Percentiles rank a stretch among this genome's conserved stretches.
phyloP scores from a whole-genome alignment of 2,329 filamentous ascomycete genomes.

The Cladobotryum mycophilum region DNA sequence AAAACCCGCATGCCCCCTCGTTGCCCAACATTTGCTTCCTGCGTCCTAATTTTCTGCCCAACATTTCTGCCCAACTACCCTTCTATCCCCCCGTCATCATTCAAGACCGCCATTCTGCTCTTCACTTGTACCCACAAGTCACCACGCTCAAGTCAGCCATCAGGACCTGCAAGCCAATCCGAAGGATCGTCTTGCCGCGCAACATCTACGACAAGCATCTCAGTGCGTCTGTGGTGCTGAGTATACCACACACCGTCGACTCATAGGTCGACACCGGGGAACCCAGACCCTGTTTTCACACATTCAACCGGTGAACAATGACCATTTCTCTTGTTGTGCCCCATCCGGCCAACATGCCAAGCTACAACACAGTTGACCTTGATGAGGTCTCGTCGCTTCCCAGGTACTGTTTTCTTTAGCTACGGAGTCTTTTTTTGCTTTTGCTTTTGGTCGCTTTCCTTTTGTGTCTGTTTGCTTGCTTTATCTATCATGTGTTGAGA shows the following conservation, averaged over 20 bases:
- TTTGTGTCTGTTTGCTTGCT: slow-evolving; percentile 24
- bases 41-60: slow-evolving; percentile 31
- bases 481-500: slow-evolving; percentile 18
- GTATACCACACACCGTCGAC: slow-evolving; percentile 11
- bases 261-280: slow-evolving; percentile 23
- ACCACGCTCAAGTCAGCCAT: slow-evolving; percentile 11
- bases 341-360: slow-evolving; percentile 46
- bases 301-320: slow-evolving; percentile 38
- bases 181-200: slow-evolving; percentile 18
- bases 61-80: slow-evolving; percentile 34
- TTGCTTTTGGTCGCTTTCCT: slow-evolving; percentile 19
- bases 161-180: slow-evolving; percentile 12
- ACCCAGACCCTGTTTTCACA: slow-evolving; percentile 22
- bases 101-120: slow-evolving; percentile 16
- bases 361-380: slow-evolving; percentile 48
- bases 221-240: slow-evolving; percentile 18
- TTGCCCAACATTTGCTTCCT: slow-evolving; percentile 31
- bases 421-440: slow-evolving; percentile 26
- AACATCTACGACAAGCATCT: slow-evolving; percentile 21
- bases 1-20: slow-evolving; percentile 46
- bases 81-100: slow-evolving; percentile 13
- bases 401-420: slow-evolving; percentile 53
- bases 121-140: slow-evolving; percentile 18
- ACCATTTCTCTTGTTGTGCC: slow-evolving; percentile 42
- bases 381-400: slow-evolving; percentile 54